Evolutionary conservation across 2,329 filamentous ascomycete species (phyloP).

Genomic region (Fusarium caatingaense): DNA sequence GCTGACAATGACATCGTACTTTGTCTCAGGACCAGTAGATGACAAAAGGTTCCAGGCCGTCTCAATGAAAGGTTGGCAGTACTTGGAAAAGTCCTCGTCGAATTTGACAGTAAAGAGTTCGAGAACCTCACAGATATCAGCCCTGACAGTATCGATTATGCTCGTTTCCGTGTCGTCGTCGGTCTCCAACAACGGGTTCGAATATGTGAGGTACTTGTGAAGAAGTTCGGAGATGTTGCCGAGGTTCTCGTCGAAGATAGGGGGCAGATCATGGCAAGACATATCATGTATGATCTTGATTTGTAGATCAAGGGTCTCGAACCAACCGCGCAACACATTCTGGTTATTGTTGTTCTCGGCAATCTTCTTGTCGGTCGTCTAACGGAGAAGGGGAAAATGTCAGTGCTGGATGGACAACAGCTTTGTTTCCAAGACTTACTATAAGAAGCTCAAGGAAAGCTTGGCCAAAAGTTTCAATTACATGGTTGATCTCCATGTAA

Average conservation of each 20-base stretch:
- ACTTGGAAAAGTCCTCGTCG: slow-evolving; percentile 88
- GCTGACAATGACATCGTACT: slow-evolving; percentile 94
- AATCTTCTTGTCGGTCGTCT: slow-evolving; percentile 78
- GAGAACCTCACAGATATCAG: slow-evolving; percentile 91
- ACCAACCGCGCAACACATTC: slow-evolving; percentile 78
- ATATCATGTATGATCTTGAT: slow-evolving; percentile 96
- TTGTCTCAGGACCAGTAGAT: slow-evolving; percentile 84
- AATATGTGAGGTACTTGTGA: slow-evolving; percentile 92
- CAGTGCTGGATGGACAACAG: slow-evolving; percentile 10
- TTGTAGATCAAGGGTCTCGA: slow-evolving; percentile 86
- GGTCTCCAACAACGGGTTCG: slow-evolving; percentile 83
- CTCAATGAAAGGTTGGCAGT: slow-evolving; percentile 85
- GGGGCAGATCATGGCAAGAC: slow-evolving; percentile 95
- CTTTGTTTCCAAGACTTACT: slow-evolving; percentile 57
- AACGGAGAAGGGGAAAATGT: slow-evolving; percentile 16
- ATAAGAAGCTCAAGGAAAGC: slow-evolving; percentile 85
- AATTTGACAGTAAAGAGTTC: slow-evolving; percentile 95
- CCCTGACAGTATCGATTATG: slow-evolving; percentile 85
- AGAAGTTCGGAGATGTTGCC: slow-evolving; percentile 79
- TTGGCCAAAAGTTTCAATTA: slow-evolving; percentile 83
- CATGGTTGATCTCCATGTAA: slow-evolving; percentile 96
- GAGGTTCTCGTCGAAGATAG: slow-evolving; percentile 92
- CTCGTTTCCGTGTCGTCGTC: slow-evolving; percentile 92
- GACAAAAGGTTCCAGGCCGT: slow-evolving; percentile 94
- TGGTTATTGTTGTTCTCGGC: slow-evolving; percentile 81